These are phyloP conservation scores for Trichoderma lentiforme DNA, from an alignment of 2,329 filamentous ascomycete species.

Conservation along the genomic window DNA sequence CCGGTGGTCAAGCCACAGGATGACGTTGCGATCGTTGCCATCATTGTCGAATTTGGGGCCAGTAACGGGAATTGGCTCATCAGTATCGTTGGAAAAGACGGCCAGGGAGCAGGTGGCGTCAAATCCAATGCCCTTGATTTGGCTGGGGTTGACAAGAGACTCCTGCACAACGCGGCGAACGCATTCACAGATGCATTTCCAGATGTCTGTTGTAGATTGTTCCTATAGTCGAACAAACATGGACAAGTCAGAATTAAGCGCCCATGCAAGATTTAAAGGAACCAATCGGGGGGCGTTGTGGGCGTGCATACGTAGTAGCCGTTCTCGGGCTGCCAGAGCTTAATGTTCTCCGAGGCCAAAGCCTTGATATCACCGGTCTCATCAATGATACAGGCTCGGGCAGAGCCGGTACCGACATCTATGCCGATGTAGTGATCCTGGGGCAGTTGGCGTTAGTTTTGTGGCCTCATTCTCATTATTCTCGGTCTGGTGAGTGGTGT, in stretches of 20 bases:
- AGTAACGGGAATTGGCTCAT: conserved; percentile 88
- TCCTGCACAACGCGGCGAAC: conserved; percentile 80
- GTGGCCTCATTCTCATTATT: not conserved
- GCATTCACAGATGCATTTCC: conserved; percentile 87
- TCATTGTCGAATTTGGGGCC: conserved; percentile 75
- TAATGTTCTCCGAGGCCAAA: conserved; percentile 71
- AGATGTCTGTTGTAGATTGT: conserved; percentile 97
- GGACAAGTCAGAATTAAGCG: not conserved
- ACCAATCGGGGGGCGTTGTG: not conserved
- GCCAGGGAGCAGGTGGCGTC: conserved; percentile 97
- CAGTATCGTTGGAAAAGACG: conserved; percentile 83
- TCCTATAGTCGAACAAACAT: conserved; percentile 51
- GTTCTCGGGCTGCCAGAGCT: conserved; percentile 73
- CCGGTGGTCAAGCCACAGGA: conserved; percentile 95
- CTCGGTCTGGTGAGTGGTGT: not conserved
- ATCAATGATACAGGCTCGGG: conserved; percentile 93
- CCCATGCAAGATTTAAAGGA: not conserved
- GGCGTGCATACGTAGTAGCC: conserved; percentile 64
- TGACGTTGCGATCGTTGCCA: conserved; percentile 86
- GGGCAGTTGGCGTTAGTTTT: not conserved
- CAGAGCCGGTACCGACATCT: conserved; percentile 94
- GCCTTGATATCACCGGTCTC: conserved; percentile 82
- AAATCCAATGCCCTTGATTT: conserved; percentile 88
- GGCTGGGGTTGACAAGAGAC: conserved; percentile 70
- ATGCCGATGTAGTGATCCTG: conserved; percentile 73